Evolutionary conservation across 768 basidiomycete genomes (phyloP), one percentile per base, ranked within the genome.

Genomic region (Termitomyces bulborhizus): DNA sequence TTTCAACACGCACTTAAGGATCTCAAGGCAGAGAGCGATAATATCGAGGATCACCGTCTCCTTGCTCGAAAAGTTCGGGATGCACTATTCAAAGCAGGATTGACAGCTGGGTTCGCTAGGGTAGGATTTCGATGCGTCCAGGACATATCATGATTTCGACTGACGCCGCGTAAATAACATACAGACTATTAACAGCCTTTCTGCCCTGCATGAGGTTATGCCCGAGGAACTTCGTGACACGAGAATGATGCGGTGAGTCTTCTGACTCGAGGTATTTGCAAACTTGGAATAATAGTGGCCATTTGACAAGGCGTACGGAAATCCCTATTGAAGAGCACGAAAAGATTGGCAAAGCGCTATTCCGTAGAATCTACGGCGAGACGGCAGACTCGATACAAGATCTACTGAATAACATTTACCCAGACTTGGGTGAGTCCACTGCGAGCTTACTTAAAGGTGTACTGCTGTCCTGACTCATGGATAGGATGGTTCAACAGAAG

Each of bases 51-150:
- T 54, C 70, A 67, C 36, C 63, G 73, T 26, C 41, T 72, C 11
- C 71, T 86, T 2, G 78, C 79, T 39, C 73, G 79, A 51, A 83
- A 76, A 60, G 65, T 85, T n/a, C 71, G 83, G 31, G 86, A 88
- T 57, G 79, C 78, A 0, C 54, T 87, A 3, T 79, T 88, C 69
- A 85, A 85, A 63, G 75, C 80, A 3, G 85, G 83, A 4, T 62
- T 84, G 58, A 72, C 79, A 21, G 71, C 73, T 51, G 86, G 85
- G 7, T 82, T 79, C 61, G 76, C 84, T 3, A 80, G 77, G 70
- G 86, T 85, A 61, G 56, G 66, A 8, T 44, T 7, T 27, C 9
- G 46, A 42, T 21, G n/a, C 11, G 8, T 26, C 13, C 3, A 36
- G 27, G 36, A 16, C 16, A 37, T 12, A 49, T 2, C 9, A 15